Percentiles rank a stretch among this genome's conserved stretches.
These are phyloP conservation scores for Silene conica DNA, from an alignment of 148 eudicot genomes.

Conservation along the genomic window DNA sequence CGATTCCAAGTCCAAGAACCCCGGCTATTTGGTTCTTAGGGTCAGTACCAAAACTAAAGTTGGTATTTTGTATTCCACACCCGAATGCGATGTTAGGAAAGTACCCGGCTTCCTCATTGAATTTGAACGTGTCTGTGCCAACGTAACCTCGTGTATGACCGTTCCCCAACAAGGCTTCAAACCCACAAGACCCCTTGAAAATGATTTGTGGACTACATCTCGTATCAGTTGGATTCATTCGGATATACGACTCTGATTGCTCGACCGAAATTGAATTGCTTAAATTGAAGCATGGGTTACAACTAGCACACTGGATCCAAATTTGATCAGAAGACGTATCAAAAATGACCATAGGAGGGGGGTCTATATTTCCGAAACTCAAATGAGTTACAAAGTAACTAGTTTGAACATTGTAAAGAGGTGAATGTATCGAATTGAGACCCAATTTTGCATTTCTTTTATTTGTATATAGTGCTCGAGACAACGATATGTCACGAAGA, in stretches of 20 bases:
- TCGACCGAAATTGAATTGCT: neutral
- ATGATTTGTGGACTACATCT: neutral
- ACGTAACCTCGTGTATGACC: neutral
- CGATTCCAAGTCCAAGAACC: neutral
- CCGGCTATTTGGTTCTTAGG: neutral
- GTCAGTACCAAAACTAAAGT: neutral
- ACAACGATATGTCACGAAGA: neutral
- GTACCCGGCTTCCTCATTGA: neutral
- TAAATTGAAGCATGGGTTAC: constrained; percentile 3
- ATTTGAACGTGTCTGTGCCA: constrained; percentile 12
- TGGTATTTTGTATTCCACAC: neutral
- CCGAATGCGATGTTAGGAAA: neutral
- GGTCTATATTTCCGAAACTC: neutral
- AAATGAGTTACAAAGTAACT: constrained; percentile 11
- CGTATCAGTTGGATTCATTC: constrained; percentile 2
- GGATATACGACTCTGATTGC: neutral
- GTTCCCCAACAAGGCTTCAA: neutral
- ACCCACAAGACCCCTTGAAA: constrained; percentile 13
- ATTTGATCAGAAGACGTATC: constrained; percentile 10
- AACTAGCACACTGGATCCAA: constrained; percentile 18
- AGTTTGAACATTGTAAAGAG: neutral
- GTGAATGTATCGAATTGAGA: neutral
- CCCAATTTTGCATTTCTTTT: neutral
- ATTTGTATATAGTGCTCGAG: neutral
- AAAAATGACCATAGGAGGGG: neutral